Base-by-base conservation (phyloP, 768 basidiomycete species). In the Tylopilus felleus region DNA sequence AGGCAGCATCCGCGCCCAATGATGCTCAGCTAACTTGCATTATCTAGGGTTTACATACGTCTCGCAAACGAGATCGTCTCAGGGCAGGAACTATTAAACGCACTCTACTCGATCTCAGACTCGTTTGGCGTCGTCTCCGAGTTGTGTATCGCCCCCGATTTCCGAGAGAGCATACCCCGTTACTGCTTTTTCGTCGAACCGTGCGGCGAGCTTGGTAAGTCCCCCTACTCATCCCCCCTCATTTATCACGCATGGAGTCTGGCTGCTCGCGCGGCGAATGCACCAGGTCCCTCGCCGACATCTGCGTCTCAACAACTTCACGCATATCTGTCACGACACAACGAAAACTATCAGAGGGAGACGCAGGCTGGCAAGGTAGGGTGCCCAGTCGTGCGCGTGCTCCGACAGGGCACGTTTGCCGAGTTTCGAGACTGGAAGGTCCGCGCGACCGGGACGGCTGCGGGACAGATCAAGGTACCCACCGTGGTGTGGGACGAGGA, bases 11-110 rank as follows among this genome's bases (percentile, higher is more conserved):
- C 6, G 3, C 3, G 13, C n/a, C 19, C 8, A 31, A 16, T 39
- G n/a, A 36, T 5, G 13, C 12, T 31, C 7, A 23, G 27, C 36
- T 53, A 23, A 54, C 25, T 21, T 7, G 21, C 13, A 16, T 27
- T 14, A 31, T 33, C 2, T 29, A 60, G 65, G 9, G 52, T 53
- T 8, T 35, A 40, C 23, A 60, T 67, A 6, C 63, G 62, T 43
- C 53, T 66, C 8, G 62, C 57, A 17, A 60, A 53, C 49, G 65
- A 66, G 33, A 62, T 40, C n/a, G 61, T 62, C 21, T 59, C 66
- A 0, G 67, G 61, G 12, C 56, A 60, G 9, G 58, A 66, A 45
- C 60, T 65, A 47, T 36, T 51, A 33, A 47, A 54, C 10, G 62
- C 63, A 8, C 41, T 67, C 17, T 1, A 43, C 3, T 53, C 65